Conservation (phyloP, 345 rosid species). For the Stellera chamaejasme region DNA sequence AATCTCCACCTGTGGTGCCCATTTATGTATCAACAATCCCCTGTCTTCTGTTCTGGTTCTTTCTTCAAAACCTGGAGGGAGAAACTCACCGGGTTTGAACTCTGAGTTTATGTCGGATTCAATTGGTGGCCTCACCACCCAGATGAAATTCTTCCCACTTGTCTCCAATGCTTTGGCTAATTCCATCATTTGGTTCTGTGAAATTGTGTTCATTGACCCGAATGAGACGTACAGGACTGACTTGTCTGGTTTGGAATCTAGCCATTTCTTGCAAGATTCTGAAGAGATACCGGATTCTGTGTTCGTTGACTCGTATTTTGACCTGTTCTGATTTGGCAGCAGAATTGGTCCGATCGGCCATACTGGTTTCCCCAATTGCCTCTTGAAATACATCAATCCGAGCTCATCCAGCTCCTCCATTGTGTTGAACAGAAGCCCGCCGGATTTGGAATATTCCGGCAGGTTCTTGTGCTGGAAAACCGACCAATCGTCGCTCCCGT, state of each 20-base stretch:
- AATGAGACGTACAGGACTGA: slow-evolving; percentile 64
- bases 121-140: slow-evolving; percentile 73
- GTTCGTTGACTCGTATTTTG: slow-evolving; percentile 6
- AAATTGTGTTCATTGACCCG: slow-evolving; percentile 59
- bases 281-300: not conserved
- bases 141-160: slow-evolving; percentile 47
- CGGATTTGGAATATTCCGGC: slow-evolving; percentile 26
- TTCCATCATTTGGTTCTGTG: slow-evolving; percentile 45
- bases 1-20: slow-evolving; percentile 73
- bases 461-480: slow-evolving; percentile 24
- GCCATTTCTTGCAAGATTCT: slow-evolving; percentile 30
- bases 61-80: slow-evolving; percentile 49
- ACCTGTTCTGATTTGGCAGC: slow-evolving; percentile 14
- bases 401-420: slow-evolving; percentile 26
- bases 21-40: slow-evolving; percentile 45
- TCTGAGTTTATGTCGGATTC: slow-evolving; percentile 44
- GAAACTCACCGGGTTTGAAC: slow-evolving; percentile 34
- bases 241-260: slow-evolving; percentile 40
- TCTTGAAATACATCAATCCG: slow-evolving; percentile 24
- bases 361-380: slow-evolving; percentile 17
- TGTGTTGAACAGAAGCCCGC: slow-evolving; percentile 18
- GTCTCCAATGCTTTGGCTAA: slow-evolving; percentile 53
- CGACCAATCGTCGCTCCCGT: slow-evolving; percentile 38
- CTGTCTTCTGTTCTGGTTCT: slow-evolving; percentile 23
- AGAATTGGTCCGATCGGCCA: slow-evolving; percentile 34